These are phyloP conservation scores for Sphagnum magellanicum DNA, from an alignment of 228 moss, liverwort and hornwort species.

Conservation along the genomic window DNA sequence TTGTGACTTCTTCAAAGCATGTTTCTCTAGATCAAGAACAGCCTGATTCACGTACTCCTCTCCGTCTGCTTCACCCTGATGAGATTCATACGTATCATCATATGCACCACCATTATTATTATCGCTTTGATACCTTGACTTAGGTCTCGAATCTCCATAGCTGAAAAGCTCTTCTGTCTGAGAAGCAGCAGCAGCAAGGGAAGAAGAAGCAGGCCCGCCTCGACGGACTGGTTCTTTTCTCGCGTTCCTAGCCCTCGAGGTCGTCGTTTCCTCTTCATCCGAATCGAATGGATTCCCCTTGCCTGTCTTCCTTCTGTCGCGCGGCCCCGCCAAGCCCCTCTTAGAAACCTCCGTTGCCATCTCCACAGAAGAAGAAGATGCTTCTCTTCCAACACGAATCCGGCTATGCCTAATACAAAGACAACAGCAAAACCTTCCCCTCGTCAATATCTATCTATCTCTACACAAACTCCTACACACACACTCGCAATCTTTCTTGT, in stretches of 20 bases:
- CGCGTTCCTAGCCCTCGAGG: background rate
- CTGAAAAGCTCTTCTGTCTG: conserved; percentile 2
- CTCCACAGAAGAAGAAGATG: too few relatives aligned
- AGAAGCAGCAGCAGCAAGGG: background rate
- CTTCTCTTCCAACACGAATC: too few relatives aligned
- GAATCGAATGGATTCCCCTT: conserved; percentile 1
- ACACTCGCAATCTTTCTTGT: too few relatives aligned
- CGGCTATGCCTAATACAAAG: too few relatives aligned
- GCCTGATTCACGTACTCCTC: conserved; percentile 21
- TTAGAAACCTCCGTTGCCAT: too few relatives aligned
- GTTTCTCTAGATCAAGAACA: conserved; percentile 37
- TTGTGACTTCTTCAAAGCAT: conserved; percentile 34
- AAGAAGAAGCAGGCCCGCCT: background rate
- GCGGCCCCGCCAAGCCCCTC: too few relatives aligned
- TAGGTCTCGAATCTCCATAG: conserved; percentile 6
- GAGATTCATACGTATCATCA: background rate
- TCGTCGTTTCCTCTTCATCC: conserved; percentile 5
- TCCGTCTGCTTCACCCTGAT: background rate
- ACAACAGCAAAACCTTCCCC: too few relatives aligned
- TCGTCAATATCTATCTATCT: too few relatives aligned
- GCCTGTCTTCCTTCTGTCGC: too few relatives aligned
- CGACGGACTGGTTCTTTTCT: background rate
- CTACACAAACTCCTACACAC: too few relatives aligned
- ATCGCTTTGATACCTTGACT: background rate
- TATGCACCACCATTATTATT: background rate